Evolutionary conservation across 208 protist genomes (phyloP).

Genomic region (Naegleria fowleri): DNA sequence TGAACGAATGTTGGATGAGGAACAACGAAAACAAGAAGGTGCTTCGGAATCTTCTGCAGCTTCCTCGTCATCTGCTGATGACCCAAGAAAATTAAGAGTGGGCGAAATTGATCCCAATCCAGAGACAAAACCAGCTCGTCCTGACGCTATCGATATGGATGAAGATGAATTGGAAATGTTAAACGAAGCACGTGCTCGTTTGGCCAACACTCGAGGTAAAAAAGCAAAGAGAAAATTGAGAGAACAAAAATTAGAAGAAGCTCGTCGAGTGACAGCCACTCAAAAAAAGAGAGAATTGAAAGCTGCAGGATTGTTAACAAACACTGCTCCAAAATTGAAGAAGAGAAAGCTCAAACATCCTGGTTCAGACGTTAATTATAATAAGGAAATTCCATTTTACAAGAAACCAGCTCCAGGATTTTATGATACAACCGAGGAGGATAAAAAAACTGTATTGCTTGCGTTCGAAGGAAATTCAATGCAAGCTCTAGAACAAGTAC

Average conservation of each 20-base stretch:
- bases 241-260: constrained; percentile 95
- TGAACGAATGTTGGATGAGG: constrained; percentile 84
- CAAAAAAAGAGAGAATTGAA: constrained; percentile 94
- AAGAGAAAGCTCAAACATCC: constrained; percentile 34
- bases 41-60: background rate
- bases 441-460: constrained; percentile 23
- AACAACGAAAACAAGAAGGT: constrained; percentile 48
- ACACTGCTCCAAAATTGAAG: background rate
- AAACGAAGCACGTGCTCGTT: constrained; percentile 92
- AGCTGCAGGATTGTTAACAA: constrained; percentile 79
- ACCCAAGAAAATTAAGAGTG: constrained; percentile 60
- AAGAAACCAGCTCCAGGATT: constrained; percentile 56
- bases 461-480: constrained; percentile 31
- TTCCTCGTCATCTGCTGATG: constrained; percentile 39
- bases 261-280: constrained; percentile 86
- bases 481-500: constrained; percentile 22
- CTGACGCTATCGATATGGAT: constrained; percentile 95
- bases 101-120: constrained; percentile 90
- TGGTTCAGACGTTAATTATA: constrained; percentile 62
- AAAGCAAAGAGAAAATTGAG: constrained; percentile 97
- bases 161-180: constrained; percentile 97
- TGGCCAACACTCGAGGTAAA: constrained; percentile 99
- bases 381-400: constrained; percentile 75
- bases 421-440: constrained; percentile 55
- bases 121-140: constrained; percentile 87